phyloP scores from a whole-genome alignment of 306 rosid genomes.

The Vigna radiata region DNA sequence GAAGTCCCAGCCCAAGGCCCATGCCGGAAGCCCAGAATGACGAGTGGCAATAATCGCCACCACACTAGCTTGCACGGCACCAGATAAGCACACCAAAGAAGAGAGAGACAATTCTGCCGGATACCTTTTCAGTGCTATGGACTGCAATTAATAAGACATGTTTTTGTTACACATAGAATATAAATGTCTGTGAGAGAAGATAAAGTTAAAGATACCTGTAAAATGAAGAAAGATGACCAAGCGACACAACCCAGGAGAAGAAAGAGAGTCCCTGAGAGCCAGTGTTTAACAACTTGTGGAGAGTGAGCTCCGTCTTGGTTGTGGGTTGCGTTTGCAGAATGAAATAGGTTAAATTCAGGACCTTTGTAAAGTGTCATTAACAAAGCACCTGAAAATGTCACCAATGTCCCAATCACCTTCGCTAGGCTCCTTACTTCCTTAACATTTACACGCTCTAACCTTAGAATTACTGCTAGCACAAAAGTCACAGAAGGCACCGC shows the following conservation, averaged over 20 bases:
- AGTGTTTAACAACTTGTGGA: conserved; percentile 36
- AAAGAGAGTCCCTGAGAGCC: conserved; percentile 53
- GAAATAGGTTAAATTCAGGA: conserved; percentile 56
- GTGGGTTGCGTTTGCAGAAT: conserved; percentile 38
- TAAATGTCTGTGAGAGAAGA: not conserved
- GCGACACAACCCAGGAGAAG: conserved; percentile 44
- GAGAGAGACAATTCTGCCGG: conserved; percentile 71
- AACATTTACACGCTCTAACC: conserved; percentile 57
- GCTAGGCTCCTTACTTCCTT: conserved; percentile 61
- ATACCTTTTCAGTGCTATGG: conserved; percentile 64
- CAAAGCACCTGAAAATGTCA: conserved; percentile 68
- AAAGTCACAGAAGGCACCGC: conserved; percentile 79
- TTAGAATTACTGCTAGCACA: conserved; percentile 57
- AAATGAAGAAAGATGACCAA: conserved; percentile 54
- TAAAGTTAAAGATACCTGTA: conserved; percentile 44
- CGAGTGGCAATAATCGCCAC: conserved; percentile 62
- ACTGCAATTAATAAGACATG: conserved; percentile 46
- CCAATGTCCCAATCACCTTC: conserved; percentile 66
- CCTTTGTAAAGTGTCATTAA: conserved; percentile 82
- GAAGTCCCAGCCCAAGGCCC: conserved; percentile 73
- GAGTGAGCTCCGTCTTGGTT: conserved; percentile 32
- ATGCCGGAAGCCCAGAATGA: conserved; percentile 44
- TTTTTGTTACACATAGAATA: not conserved
- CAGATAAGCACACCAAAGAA: conserved; percentile 63
- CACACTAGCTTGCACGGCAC: conserved; percentile 55